Evolutionary conservation across 1,284 basidiomycete genomes (phyloP).

Genomic region (Sutorius eximius): DNA sequence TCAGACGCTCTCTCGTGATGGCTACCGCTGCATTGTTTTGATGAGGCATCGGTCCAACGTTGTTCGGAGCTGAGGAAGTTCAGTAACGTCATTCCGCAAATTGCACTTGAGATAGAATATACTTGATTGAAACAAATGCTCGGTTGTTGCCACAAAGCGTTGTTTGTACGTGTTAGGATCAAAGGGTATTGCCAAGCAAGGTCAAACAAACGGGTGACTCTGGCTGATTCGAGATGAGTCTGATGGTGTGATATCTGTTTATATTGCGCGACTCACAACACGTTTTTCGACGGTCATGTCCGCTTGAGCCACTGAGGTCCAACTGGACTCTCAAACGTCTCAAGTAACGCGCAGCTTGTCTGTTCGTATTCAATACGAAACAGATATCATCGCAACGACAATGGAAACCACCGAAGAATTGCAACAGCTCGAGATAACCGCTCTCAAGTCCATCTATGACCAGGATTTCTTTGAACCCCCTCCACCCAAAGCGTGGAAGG

Average conservation of each 20-base stretch:
- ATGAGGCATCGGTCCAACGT: too few species aligned
- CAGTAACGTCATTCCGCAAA: too few species aligned
- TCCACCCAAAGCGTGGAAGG: conserved; percentile 81
- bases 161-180: conserved; percentile 27
- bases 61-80: too few species aligned
- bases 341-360: conserved; percentile 32
- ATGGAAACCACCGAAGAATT: conserved; percentile 74
- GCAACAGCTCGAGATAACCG: conserved; percentile 74
- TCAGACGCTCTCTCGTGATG: too few species aligned
- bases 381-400: conserved; percentile 4
- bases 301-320: conserved; percentile 75
- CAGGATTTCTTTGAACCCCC: conserved; percentile 70
- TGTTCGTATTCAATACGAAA: conserved; percentile 17
- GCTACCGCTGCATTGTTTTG: too few species aligned
- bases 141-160: too few species aligned
- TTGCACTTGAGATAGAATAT: too few species aligned
- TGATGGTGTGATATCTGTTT: conserved; percentile 9
- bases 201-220: conserved; percentile 24
- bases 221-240: conserved; percentile 8
- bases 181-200: conserved; percentile 18
- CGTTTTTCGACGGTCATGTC: conserved; percentile 44
- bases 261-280: not conserved
- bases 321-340: conserved; percentile 57
- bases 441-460: conserved; percentile 74
- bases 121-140: too few species aligned